Evolutionary conservation across 164 flowering plant species (phyloP), one percentile per base, ranked within the genome.

Genomic region (Chloranthus sessilifolius): DNA sequence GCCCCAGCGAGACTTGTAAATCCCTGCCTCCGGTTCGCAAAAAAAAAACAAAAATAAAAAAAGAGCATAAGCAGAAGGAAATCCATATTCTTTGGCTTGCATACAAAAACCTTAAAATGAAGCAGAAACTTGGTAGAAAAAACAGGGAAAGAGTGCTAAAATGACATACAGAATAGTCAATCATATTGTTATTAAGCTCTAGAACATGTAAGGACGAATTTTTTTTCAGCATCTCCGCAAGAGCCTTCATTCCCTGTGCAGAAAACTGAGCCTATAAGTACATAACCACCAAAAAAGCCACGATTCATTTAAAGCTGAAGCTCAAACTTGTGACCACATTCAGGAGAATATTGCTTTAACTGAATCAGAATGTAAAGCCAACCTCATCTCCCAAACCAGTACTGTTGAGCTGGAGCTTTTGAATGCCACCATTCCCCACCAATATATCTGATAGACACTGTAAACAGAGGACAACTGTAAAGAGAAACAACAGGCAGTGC

Each of bases 341-440:
- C 3, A 9, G 15, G 14, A 40, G 15, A 39, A 3, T 27, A 34
- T 19, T 30, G n/a, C n/a, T n/a, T n/a, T n/a, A n/a, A n/a, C 17
- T 45, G 22, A 33, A 43, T 27, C 30, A 24, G 35, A 59, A 47
- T 30, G 34, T 31, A 63, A 22, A 56, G 43, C 76, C 30, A 50
- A 94, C 97, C 99, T 94, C 97, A 74, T 94, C 97, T 1, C 96
- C 95, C 33, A 94, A 48, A 59, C 70, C 79, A 53, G 74, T 59
- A 67, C 96, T 87, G 70, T 82, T 94, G 50, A 94, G 72, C 68
- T 78, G 95, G 54, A 94, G 95, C 76, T 72, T 87, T 58, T 80
- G 61, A 62, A 94, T 77, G 27, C 90, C 69, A 41, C 63, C 16
- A 71, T 94, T 94, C 14, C 67, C 63, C 62, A 58, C 71, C 71